Percentiles rank a stretch among this genome's conserved stretches.
These are phyloP conservation scores for Licmophora abbreviata DNA, from an alignment of 108 stramenopile genomes.

Conservation along the genomic window DNA sequence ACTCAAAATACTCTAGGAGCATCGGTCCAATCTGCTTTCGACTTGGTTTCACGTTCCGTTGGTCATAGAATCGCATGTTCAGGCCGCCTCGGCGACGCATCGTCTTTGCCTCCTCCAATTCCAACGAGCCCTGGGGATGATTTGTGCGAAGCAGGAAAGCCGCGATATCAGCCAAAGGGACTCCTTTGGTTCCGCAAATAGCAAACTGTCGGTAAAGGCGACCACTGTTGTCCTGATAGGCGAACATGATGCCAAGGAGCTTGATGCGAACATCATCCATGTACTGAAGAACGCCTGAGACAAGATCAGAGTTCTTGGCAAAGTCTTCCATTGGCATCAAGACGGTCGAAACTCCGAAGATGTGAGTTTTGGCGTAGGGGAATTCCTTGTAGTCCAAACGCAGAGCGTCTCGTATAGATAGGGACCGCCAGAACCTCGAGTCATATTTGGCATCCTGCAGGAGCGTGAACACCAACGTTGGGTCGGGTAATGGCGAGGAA, in stretches of 20 bases:
- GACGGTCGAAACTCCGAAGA: constrained; percentile 73
- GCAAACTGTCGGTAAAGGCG: too few relatives aligned
- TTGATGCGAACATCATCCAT: constrained; percentile 27
- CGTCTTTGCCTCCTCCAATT: constrained; percentile 3
- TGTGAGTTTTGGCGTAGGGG: constrained; percentile 3
- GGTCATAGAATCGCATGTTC: constrained; percentile 30
- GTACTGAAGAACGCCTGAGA: constrained; percentile 14
- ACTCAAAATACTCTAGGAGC: too few relatives aligned
- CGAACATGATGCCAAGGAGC: constrained; percentile 10
- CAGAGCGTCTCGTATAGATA: constrained; percentile 45
- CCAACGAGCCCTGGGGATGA: constrained; percentile 3
- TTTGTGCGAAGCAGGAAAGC: constrained; percentile 21
- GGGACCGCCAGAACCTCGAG: constrained; percentile 48
- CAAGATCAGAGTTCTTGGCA: constrained; percentile 21
- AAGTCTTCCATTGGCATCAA: constrained; percentile 43
- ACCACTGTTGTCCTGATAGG: constrained; percentile 14
- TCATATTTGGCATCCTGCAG: constrained; percentile 65
- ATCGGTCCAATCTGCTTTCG: constrained; percentile 77
- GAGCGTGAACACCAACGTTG: constrained; percentile 35
- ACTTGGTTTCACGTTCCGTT: constrained; percentile 53
- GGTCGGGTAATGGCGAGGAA: constrained; percentile 19
- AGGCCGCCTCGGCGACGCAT: too few relatives aligned
- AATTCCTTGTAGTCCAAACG: constrained; percentile 70
- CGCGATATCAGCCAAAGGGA: constrained; percentile 41
- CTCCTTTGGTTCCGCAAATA: too few relatives aligned